A percentile compares a stretch with the other conserved stretches of the same genome.
Conservation (phyloP, 345 rosid genomes). For the Acer negundo region DNA sequence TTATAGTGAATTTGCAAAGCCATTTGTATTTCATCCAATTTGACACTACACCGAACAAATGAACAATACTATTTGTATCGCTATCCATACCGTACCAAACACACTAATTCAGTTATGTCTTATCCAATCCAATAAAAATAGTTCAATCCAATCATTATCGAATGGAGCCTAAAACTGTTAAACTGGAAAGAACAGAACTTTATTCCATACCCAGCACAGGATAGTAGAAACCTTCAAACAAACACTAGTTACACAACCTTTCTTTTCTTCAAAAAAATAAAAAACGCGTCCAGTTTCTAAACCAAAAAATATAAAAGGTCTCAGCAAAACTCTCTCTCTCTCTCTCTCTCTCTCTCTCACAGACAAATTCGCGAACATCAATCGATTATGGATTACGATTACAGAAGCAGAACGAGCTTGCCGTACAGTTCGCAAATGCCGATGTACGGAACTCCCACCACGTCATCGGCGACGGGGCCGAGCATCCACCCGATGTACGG, state of each 20-base stretch:
- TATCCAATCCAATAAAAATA: too few relatives aligned
- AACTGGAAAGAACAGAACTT: background rate
- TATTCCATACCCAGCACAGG: background rate
- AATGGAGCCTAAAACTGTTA: too few relatives aligned
- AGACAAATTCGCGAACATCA: background rate
- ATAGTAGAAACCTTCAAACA: slow-evolving; percentile 7
- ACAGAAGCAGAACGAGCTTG: slow-evolving; percentile 49
- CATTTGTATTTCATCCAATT: too few relatives aligned
- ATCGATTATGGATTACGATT: slow-evolving; percentile 51
- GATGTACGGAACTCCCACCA: slow-evolving; percentile 36
- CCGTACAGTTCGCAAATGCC: slow-evolving; percentile 40
- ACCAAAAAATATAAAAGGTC: background rate
- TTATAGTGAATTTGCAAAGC: too few relatives aligned
- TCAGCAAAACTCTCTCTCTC: background rate
- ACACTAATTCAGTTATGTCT: too few relatives aligned
- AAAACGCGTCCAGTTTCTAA: background rate
- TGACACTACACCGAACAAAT: too few relatives aligned
- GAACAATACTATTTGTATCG: too few relatives aligned
- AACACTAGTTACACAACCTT: background rate
- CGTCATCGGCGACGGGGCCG: slow-evolving; percentile 38
- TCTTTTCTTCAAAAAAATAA: too few relatives aligned
- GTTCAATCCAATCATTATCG: too few relatives aligned
- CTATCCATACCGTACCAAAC: too few relatives aligned
- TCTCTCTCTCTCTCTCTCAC: background rate
- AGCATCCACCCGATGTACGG: slow-evolving; percentile 54